Base-by-base conservation (phyloP, 2,329 filamentous ascomycete species). In the Trichoderma semiorbis region DNA sequence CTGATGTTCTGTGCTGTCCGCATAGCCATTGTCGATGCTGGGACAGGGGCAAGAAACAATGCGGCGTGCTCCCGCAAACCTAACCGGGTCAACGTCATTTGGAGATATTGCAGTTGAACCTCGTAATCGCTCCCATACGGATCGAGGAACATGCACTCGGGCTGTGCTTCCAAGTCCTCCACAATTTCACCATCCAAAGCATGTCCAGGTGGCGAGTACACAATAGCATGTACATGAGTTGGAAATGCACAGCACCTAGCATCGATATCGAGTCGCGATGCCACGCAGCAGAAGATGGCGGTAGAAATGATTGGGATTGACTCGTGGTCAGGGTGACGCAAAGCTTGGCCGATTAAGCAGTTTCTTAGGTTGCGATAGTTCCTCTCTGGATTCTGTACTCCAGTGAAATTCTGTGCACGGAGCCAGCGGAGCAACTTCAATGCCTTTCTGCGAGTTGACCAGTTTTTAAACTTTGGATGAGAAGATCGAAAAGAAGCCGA, bases 231-330 rank as follows among this genome's bases (percentile, higher is more conserved):
- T 16, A 97, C 93, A 78, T 98, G 94, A 74, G 90, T 92, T 4
- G 95, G 94, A 77, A 95, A 93, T 57, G 92, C 91, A 75, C 93
- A 95, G 69, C 93, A 94, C 39, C 90, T 89, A 0, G 95, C 93
- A 75, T 91, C 87, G 61, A 99, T 81, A 2, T 92, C 92, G 14
- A 98, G 79, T 47, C 92, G 87, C 69, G 88, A 86, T 1, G 94
- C 95, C 18, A 98, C 80, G 71, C 90, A 91, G 78, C 92, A 96
- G 81, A 92, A 99, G 74, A 98, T 97, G 72, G 91, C 92, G 70
- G 92, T 92, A 2, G 94, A 96, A 73, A 98, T 92, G 65, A 98
- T 86, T 2, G 95, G 96, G 10, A 98, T 85, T 1, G 94, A 95
- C 32, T 93, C 90, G 77, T 97, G 94, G 0, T 88, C 86, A 7